Conservation (phyloP, 192 early-diverging fungal genomes). For the Chytriomyces sp. region DNA sequence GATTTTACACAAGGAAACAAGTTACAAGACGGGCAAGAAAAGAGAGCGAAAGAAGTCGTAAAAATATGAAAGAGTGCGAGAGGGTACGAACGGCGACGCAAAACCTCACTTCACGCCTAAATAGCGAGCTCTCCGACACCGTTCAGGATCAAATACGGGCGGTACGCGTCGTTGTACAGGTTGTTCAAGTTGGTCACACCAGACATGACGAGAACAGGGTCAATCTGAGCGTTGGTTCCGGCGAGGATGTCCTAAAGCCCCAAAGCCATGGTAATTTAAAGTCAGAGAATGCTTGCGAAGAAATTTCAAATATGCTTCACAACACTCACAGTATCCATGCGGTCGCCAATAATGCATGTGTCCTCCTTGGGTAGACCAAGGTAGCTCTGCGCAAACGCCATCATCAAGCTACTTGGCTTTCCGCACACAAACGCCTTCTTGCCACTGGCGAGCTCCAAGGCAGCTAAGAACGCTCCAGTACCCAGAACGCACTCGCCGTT, state of each 20-base stretch:
- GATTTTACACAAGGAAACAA: too few species aligned
- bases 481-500: slow-evolving; percentile 47
- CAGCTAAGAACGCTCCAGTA: slow-evolving; percentile 61
- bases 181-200: slow-evolving; percentile 54
- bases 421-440: slow-evolving; percentile 64
- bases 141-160: slow-evolving; percentile 58
- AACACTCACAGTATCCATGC: slow-evolving; percentile 59
- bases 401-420: slow-evolving; percentile 60
- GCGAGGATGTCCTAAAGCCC: slow-evolving; percentile 53
- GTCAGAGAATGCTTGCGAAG: background rate
- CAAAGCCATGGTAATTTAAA: background rate
- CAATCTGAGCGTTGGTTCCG: slow-evolving; percentile 61
- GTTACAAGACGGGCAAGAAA: too few species aligned
- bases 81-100: too few species aligned
- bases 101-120: too few species aligned
- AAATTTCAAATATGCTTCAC: background rate
- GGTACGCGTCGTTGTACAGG: slow-evolving; percentile 52
- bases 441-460: slow-evolving; percentile 59
- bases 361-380: slow-evolving; percentile 56
- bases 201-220: slow-evolving; percentile 56
- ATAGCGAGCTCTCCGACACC: slow-evolving; percentile 44
- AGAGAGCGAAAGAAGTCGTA: too few species aligned
- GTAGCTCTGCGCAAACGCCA: slow-evolving; percentile 58
- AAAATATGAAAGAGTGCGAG: too few species aligned
- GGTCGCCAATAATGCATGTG: slow-evolving; percentile 67